These are phyloP conservation scores for Talaromyces stipitatus DNA, from an alignment of 495 filamentous ascomycete genomes.

Conservation along the genomic window DNA sequence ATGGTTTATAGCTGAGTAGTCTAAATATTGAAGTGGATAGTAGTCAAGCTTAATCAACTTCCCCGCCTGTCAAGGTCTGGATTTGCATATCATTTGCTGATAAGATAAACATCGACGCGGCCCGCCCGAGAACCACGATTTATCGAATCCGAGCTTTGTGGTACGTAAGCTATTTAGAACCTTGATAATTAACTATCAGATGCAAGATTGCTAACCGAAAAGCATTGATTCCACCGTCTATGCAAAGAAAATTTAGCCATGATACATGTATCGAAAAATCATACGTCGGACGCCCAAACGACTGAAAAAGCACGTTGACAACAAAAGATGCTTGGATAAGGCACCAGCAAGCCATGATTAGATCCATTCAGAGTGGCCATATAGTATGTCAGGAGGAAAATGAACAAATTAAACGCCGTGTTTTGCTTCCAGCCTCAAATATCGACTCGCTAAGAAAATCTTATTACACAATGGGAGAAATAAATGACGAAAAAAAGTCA, in stretches of 20 bases:
- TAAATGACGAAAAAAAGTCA: constrained; percentile 7
- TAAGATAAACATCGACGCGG: not conserved
- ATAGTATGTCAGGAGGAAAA: constrained; percentile 12
- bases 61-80: not conserved
- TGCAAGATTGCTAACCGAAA: not conserved
- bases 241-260: not conserved
- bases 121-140: not conserved
- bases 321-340: not conserved
- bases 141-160: too few relatives aligned
- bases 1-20: not conserved
- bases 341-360: constrained; percentile 4
- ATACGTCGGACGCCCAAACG: not conserved
- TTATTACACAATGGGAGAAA: constrained; percentile 8
- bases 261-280: not conserved
- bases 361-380: not conserved
- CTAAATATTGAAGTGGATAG: not conserved
- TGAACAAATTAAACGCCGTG: constrained; percentile 8
- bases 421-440: constrained; percentile 1
- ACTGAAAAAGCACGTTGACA: not conserved
- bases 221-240: not conserved
- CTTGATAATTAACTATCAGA: too few relatives aligned
- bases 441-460: constrained; percentile 12
- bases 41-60: not conserved
- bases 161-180: too few relatives aligned
- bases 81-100: not conserved